Base-by-base conservation (phyloP, 1,139 yeast species). In the Saccharomycopsis hybrid region DNA sequence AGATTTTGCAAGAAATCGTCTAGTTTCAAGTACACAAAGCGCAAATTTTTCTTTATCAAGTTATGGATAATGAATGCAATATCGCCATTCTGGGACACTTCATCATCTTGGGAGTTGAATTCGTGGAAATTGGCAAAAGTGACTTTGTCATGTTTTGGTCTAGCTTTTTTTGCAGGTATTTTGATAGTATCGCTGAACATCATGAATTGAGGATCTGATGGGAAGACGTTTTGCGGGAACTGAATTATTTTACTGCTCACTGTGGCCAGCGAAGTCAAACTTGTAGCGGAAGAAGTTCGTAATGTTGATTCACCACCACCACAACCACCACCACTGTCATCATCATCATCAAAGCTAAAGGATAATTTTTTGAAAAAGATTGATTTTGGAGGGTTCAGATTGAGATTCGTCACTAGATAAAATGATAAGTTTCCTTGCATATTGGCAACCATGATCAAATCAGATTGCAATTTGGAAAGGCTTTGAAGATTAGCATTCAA, bases 371-470 rank as follows among this genome's bases (percentile, higher is more conserved):
- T 62, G 45, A 59, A 62, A n/a, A 56, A 57, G 55, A 64, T 62
- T 41, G 62, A 61, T 53, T 60, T 65, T 39, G 70, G 87, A 36
- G 78, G 81, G 53, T 67, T 71, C 39, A 62, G 66, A 1, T 77
- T 74, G 11, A 82, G 62, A 58, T 82, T 79, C 28, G 72, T 71
- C 31, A 87, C 62, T 3, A 77, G 70, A 58, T 72, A 74, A 0
- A 80, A 61, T 1, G 71, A 68, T 18, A 79, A 68, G 2, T 65
- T 60, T 0, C 84, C 82, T 4, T 62, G 50, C 9, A 64, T 62
- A 41, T 78, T 74, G 1, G 78, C 60, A 0, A 80, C 74, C 25
- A 85, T 57, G 11, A 83, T 71, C n/a, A 85, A 58, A 55, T 86
- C 95, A 0, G 76, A 70, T 30, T 69, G 66, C 1, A 59, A 56